phyloP scores from a whole-genome alignment of 2,329 filamentous ascomycete genomes.

The Colletotrichum spaethianum region DNA sequence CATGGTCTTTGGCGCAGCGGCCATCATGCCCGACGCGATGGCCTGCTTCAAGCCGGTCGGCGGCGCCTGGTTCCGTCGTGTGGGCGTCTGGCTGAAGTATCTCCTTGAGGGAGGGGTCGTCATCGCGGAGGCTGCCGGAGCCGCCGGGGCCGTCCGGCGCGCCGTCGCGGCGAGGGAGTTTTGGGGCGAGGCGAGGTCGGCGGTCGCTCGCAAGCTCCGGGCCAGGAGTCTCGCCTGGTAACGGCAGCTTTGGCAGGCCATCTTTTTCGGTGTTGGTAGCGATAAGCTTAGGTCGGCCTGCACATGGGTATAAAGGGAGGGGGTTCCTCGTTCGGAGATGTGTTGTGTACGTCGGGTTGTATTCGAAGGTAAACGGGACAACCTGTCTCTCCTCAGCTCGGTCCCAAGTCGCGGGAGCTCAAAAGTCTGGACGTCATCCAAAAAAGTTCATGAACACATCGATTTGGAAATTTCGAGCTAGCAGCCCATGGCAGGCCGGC shows the following conservation, averaged over 20 bases:
- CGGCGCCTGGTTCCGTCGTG: slow-evolving; percentile 41
- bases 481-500: slow-evolving; percentile 29
- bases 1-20: slow-evolving; percentile 40
- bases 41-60: slow-evolving; percentile 32
- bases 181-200: slow-evolving; percentile 33
- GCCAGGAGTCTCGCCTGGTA: slow-evolving; percentile 59
- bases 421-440: slow-evolving; percentile 42
- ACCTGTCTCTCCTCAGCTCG: slow-evolving; percentile 19
- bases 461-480: slow-evolving; percentile 41
- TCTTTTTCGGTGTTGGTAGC: slow-evolving; percentile 45
- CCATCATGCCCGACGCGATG: slow-evolving; percentile 30
- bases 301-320: background rate
- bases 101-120: slow-evolving; percentile 43
- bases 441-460: slow-evolving; percentile 42
- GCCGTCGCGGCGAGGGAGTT: slow-evolving; percentile 15
- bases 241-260: slow-evolving; percentile 66
- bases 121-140: slow-evolving; percentile 16
- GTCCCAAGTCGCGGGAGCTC: slow-evolving; percentile 20
- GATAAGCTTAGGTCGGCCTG: background rate
- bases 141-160: slow-evolving; percentile 1
- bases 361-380: slow-evolving; percentile 7
- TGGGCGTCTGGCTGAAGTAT: slow-evolving; percentile 54
- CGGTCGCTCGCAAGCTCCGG: slow-evolving; percentile 44
- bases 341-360: background rate
- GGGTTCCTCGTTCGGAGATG: slow-evolving; percentile 5